These are phyloP conservation scores for Pseudozyma pruni DNA, from an alignment of 1,284 basidiomycete species.

Conservation along the genomic window DNA sequence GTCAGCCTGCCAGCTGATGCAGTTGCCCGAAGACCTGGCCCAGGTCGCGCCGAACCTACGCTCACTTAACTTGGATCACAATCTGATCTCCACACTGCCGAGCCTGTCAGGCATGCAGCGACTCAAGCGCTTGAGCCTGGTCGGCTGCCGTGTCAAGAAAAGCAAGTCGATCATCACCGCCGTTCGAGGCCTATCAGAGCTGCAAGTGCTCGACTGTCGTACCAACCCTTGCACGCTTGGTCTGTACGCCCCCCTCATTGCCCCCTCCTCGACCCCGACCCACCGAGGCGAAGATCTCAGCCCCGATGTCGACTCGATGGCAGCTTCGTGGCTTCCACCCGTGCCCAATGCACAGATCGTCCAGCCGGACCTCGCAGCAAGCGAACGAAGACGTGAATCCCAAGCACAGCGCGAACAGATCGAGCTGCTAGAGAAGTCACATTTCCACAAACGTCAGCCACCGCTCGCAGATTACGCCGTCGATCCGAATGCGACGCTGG, in stretches of 20 bases:
- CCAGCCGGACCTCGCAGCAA: constrained; percentile 49
- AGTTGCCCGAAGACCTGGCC: constrained; percentile 78
- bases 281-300: constrained; percentile 11
- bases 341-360: constrained; percentile 60
- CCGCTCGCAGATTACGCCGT: constrained; percentile 30
- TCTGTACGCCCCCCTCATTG: constrained; percentile 61
- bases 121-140: constrained; percentile 61
- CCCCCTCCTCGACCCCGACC: constrained; percentile 14
- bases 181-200: constrained; percentile 48
- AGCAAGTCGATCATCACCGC: constrained; percentile 52
- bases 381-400: constrained; percentile 14
- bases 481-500: constrained; percentile 26
- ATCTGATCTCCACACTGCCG: constrained; percentile 56
- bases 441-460: constrained; percentile 61
- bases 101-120: constrained; percentile 43
- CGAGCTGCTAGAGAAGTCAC: constrained; percentile 57
- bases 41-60: constrained; percentile 84
- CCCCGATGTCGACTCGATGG: constrained; percentile 5
- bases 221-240: constrained; percentile 65
- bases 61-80: constrained; percentile 76
- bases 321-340: constrained; percentile 45
- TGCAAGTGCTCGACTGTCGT: constrained; percentile 60
- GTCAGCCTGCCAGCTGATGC: constrained; percentile 85
- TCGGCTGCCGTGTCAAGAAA: constrained; percentile 59
- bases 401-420: constrained; percentile 29